Percentiles rank a stretch among this genome's conserved stretches.
Conservation (phyloP, 1,284 basidiomycete species). For the Papiliotrema nemorosa region DNA sequence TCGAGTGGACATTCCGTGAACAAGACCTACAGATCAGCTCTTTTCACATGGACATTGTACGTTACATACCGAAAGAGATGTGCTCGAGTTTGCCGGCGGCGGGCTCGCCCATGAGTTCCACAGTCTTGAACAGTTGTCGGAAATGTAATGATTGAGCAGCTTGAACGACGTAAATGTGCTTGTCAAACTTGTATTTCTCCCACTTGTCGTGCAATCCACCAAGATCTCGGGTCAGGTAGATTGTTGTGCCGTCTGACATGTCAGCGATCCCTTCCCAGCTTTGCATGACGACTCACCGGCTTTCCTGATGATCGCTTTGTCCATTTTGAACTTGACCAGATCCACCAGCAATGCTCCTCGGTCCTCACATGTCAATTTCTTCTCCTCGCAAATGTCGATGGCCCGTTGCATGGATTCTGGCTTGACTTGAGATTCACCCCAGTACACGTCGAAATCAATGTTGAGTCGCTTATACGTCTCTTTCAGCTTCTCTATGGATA, state of each 20-base stretch:
- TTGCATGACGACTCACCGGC: constrained; percentile 56
- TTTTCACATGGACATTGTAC: not conserved
- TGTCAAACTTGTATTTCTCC: constrained; percentile 91
- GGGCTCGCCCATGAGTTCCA: constrained; percentile 83
- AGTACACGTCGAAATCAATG: constrained; percentile 89
- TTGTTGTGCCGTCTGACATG: constrained; percentile 80
- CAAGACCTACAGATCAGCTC: constrained; percentile 51
- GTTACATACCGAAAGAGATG: constrained; percentile 73
- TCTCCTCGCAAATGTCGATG: constrained; percentile 52
- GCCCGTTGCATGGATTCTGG: constrained; percentile 73
- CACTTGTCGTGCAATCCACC: constrained; percentile 90
- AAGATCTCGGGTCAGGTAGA: constrained; percentile 98
- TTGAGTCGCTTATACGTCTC: constrained; percentile 88
- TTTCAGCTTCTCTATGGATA: constrained; percentile 87
- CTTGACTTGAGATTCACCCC: constrained; percentile 85
- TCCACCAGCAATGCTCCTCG: constrained; percentile 73
- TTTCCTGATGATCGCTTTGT: constrained; percentile 86
- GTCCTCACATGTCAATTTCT: constrained; percentile 59
- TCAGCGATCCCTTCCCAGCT: constrained; percentile 1
- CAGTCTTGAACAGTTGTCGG: constrained; percentile 90
- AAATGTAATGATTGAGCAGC: constrained; percentile 94
- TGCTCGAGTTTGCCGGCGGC: constrained; percentile 82
- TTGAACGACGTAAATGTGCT: constrained; percentile 95
- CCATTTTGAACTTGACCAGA: constrained; percentile 81
- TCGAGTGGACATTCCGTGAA: constrained; percentile 95